Evolutionary conservation across 2,329 filamentous ascomycete species (phyloP), one percentile per base, ranked within the genome.

Genomic region (Fusarium sp.): DNA sequence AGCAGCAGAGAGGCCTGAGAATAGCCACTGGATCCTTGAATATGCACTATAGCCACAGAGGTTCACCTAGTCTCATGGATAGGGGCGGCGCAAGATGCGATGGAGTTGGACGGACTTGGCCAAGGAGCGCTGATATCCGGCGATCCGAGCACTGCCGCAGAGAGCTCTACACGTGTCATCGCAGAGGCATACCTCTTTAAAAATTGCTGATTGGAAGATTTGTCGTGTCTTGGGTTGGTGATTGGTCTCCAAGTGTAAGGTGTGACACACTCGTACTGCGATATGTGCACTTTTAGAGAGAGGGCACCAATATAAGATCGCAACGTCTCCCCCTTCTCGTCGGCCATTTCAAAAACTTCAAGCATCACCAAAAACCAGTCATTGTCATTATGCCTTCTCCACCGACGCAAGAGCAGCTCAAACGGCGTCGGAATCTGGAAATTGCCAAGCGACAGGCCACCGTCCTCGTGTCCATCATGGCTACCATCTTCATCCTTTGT

Each of bases 191-290:
- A 5, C 29, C 22, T 69, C 16, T 45, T 29, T 65, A n/a, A n/a
- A n/a, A n/a, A n/a, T n/a, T 40, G 60, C 45, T 72, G 65, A 72
- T 72, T 72, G 70, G 69, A 69, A 31, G 9, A 22, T 11, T n/a
- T 31, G 35, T 59, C 6, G 27, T 38, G 64, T 47, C 59, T 54
- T 72, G 69, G 47, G 47, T 37, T 61, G 54, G 35, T 50, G 13
- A 45, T 45, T 45, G 42, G 42, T 5, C 7, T 45, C 13, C 1
- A 1, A 24, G 5, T 24, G 22, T 0, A 45, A 5, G 42, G 42
- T 45, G 20, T 45, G 42, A 20, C 7, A 24, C 13, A 45, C 20
- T 4, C 14, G 54, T 13, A 34, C 16, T 13, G 60, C 37, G 38
- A 61, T 34, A 20, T 68, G 35, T 50, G 20, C 31, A 56, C 54